Conservation (phyloP, 108 stramenopile species). For the Cyclotella atomus region DNA sequence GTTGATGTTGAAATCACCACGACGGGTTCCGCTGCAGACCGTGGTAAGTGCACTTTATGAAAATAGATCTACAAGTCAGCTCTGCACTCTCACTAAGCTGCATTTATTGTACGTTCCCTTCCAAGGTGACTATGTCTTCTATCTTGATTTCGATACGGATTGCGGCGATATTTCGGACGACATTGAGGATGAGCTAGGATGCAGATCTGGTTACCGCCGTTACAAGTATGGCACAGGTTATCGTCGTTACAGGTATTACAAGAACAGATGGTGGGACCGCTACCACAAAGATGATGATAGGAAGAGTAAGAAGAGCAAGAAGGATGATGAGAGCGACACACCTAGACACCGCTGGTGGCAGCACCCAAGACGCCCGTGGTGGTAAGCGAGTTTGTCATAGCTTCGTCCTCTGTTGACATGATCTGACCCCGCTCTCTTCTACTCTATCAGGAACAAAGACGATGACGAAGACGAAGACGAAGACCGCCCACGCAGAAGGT, state of each 20-base stretch:
- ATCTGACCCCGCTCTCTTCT: background rate
- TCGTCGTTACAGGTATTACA: background rate
- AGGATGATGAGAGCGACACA: background rate
- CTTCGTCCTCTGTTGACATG: background rate
- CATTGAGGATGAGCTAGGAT: constrained; percentile 2
- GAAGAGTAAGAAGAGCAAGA: constrained; percentile 3
- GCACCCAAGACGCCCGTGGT: background rate
- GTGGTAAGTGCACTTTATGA: too few species aligned
- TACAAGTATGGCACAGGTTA: background rate
- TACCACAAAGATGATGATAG: background rate
- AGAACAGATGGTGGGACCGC: background rate
- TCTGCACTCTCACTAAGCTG: too few species aligned
- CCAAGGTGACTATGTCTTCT: constrained; percentile 4
- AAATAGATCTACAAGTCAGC: too few species aligned
- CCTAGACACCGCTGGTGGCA: background rate
- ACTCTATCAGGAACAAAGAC: background rate
- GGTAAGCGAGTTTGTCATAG: background rate
- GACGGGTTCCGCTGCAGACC: too few species aligned
- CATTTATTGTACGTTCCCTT: background rate
- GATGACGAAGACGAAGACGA: background rate
- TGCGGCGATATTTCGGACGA: background rate
- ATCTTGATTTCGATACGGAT: background rate
- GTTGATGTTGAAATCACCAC: constrained; percentile 3
- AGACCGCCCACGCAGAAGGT: too few species aligned
- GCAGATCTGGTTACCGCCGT: background rate